These are phyloP conservation scores for Gossypium thurberi DNA, from an alignment of 345 rosid species.

Conservation along the genomic window DNA sequence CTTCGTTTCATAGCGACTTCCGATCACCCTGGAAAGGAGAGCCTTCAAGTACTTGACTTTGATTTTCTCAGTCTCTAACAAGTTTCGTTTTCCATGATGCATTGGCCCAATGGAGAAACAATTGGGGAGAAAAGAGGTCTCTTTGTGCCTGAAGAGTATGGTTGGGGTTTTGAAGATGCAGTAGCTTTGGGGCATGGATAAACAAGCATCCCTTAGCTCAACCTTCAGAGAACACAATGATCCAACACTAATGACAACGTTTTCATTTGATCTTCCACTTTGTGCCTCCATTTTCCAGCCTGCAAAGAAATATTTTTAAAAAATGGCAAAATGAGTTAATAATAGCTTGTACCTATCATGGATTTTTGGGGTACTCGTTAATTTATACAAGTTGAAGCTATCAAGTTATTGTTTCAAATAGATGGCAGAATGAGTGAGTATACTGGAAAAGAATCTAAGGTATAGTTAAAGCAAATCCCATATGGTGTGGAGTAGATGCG, in stretches of 20 bases:
- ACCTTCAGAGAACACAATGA: background rate
- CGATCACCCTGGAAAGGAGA: constrained; percentile 11
- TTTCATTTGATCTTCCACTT: background rate
- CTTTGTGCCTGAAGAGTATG: constrained; percentile 18
- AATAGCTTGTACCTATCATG: background rate
- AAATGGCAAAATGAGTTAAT: background rate
- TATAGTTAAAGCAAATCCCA: background rate
- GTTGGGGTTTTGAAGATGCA: constrained; percentile 23
- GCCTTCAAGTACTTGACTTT: constrained; percentile 21
- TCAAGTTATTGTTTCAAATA: background rate
- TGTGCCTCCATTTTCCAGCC: background rate
- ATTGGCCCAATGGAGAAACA: constrained; percentile 30
- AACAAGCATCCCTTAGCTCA: background rate
- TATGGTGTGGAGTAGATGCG: no score
- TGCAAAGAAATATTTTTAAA: background rate
- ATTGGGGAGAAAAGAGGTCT: constrained; percentile 20
- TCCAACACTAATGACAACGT: background rate
- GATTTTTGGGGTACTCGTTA: background rate
- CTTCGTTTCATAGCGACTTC: background rate
- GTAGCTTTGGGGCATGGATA: background rate
- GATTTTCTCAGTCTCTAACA: constrained; percentile 8
- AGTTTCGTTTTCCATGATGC: background rate
- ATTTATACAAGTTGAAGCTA: background rate
- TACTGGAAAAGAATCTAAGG: background rate
- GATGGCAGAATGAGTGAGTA: background rate